Conservation (phyloP, 371 early-diverging fungal species). For the Phascolomyces articulosus region DNA sequence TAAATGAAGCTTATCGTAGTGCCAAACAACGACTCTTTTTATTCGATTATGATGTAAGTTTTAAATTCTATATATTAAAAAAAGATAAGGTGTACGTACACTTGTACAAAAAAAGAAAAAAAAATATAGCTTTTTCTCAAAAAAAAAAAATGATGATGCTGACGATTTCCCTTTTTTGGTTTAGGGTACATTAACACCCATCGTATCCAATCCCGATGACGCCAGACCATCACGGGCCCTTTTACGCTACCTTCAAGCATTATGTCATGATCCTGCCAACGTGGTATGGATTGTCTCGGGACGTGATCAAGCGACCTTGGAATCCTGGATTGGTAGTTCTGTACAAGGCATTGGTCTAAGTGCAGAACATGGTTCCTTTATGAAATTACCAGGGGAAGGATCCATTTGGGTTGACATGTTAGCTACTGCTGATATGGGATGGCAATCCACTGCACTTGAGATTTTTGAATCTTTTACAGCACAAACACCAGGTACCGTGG, state of each 20-base stretch:
- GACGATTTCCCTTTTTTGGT: not conserved
- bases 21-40: constrained; percentile 69
- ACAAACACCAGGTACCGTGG: constrained; percentile 89
- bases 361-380: constrained; percentile 75
- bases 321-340: constrained; percentile 70
- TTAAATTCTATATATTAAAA: not conserved
- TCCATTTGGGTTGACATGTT: constrained; percentile 84
- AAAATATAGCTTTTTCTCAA: no score
- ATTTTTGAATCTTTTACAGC: constrained; percentile 89
- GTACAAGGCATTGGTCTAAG: constrained; percentile 78
- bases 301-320: constrained; percentile 62
- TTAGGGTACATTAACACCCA: constrained; percentile 85
- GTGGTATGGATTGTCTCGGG: constrained; percentile 92
- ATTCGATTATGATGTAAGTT: constrained; percentile 81
- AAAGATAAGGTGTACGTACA: not conserved
- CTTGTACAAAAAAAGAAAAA: no score
- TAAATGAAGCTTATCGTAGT: constrained; percentile 38
- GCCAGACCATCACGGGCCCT: constrained; percentile 72
- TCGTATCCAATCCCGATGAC: constrained; percentile 72
- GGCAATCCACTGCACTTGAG: constrained; percentile 88
- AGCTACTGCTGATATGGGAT: constrained; percentile 81
- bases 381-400: constrained; percentile 76
- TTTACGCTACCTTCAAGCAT: constrained; percentile 59
- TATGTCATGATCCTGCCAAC: constrained; percentile 80
- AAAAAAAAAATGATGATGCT: not conserved